phyloP scores from a whole-genome alignment of 805 yeast species.

The Candida odintsovae region DNA sequence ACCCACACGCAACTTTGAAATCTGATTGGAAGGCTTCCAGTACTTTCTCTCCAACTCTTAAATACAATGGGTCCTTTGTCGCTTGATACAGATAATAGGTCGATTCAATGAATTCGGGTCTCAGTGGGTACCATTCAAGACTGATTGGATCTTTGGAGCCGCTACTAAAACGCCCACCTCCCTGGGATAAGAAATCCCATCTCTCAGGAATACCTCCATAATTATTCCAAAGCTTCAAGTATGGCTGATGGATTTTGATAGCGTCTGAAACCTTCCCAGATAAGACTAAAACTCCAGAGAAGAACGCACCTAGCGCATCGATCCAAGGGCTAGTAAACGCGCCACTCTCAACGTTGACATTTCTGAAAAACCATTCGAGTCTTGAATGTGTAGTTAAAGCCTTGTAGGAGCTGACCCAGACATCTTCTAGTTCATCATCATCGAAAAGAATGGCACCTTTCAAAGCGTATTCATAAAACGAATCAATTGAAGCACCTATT shows the following conservation, averaged over 20 bases:
- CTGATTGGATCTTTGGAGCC: constrained; percentile 34
- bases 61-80: constrained; percentile 77
- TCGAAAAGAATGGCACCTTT: constrained; percentile 72
- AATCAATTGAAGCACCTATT: constrained; percentile 87
- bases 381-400: constrained; percentile 52
- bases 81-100: constrained; percentile 80
- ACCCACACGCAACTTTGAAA: constrained; percentile 68
- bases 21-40: constrained; percentile 46
- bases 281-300: constrained; percentile 78
- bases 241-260: constrained; percentile 51
- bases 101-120: constrained; percentile 91
- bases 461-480: constrained; percentile 83
- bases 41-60: constrained; percentile 67
- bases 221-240: constrained; percentile 70
- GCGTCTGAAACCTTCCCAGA: constrained; percentile 73
- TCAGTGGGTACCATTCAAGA: constrained; percentile 85
- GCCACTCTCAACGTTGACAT: constrained; percentile 53
- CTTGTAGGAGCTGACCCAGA: constrained; percentile 58
- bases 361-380: constrained; percentile 46
- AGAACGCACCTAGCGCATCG: constrained; percentile 82
- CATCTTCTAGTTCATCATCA: constrained; percentile 40
- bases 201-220: constrained; percentile 86
- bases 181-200: constrained; percentile 46
- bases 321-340: constrained; percentile 57
- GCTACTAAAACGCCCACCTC: constrained; percentile 1